A percentile compares a stretch with the other conserved stretches of the same genome.
Evolutionary conservation across 805 yeast genomes (phyloP).

Genomic region (Candida railenensis): DNA sequence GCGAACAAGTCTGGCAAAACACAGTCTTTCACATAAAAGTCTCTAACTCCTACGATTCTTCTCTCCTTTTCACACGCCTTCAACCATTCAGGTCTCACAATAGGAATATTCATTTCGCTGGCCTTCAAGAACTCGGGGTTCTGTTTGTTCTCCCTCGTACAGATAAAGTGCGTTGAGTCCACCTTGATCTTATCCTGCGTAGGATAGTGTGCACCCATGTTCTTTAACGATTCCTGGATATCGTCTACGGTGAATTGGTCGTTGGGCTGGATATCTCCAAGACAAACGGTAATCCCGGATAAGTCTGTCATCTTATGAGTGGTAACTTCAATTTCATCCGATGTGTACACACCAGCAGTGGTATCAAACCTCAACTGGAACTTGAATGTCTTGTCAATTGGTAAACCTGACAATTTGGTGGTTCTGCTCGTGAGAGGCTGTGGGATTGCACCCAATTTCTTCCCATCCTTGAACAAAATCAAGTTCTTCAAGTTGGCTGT

Average conservation of each 20-base stretch:
- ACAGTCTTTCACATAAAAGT: slow-evolving; percentile 66
- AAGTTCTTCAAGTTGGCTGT: slow-evolving; percentile 77
- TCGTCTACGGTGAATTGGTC: slow-evolving; percentile 49
- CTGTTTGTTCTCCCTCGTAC: slow-evolving; percentile 60
- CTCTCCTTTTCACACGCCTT: slow-evolving; percentile 90
- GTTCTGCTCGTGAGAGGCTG: slow-evolving; percentile 75
- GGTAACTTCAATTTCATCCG: slow-evolving; percentile 64
- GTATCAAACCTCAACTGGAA: slow-evolving; percentile 83
- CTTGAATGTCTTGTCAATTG: slow-evolving; percentile 77
- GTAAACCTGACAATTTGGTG: slow-evolving; percentile 87
- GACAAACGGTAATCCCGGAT: slow-evolving; percentile 86
- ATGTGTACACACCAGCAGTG: slow-evolving; percentile 80
- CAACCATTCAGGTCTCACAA: slow-evolving; percentile 95
- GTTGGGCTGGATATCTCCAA: slow-evolving; percentile 71
- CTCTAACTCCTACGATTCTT: slow-evolving; percentile 89
- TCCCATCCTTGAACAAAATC: slow-evolving; percentile 70
- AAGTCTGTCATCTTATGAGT: slow-evolving; percentile 97
- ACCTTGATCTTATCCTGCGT: slow-evolving; percentile 71
- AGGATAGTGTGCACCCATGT: slow-evolving; percentile 78
- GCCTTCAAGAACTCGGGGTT: slow-evolving; percentile 75
- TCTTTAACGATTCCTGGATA: slow-evolving; percentile 56
- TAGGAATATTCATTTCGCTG: slow-evolving; percentile 80
- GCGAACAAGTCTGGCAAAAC: slow-evolving; percentile 44
- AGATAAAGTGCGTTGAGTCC: slow-evolving; percentile 94
- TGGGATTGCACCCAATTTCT: slow-evolving; percentile 79